Conservation (phyloP, 73 alveolate genomes). For the Paramecium octaurelia region DNA sequence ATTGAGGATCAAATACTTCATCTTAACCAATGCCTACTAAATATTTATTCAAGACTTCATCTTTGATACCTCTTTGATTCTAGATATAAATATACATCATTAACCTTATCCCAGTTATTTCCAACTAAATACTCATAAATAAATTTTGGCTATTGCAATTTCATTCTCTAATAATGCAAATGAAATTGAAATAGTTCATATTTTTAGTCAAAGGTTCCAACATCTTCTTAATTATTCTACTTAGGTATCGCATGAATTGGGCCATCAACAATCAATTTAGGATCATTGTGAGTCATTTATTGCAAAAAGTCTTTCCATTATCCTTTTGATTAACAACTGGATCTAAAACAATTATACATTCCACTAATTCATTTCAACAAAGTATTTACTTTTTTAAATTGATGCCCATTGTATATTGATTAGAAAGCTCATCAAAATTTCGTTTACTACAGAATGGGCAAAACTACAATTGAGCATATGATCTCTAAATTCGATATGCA, state of each 20-base stretch:
- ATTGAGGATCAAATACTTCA: neutral
- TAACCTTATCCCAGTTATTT: neutral
- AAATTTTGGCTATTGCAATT: neutral
- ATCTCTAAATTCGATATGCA: neutral
- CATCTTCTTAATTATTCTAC: neutral
- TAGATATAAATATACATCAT: neutral
- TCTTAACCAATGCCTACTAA: neutral
- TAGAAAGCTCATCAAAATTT: conserved; percentile 66
- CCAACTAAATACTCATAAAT: neutral
- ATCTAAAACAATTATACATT: conserved; percentile 76
- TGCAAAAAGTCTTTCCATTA: neutral
- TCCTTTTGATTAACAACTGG: conserved; percentile 59
- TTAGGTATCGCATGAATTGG: neutral
- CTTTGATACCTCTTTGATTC: conserved; percentile 5
- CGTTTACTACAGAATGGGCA: conserved; percentile 86
- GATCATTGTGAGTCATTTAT: neutral
- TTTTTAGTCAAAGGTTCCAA: neutral
- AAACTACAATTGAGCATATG: conserved; percentile 42
- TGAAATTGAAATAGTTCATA: neutral
- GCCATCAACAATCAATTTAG: neutral
- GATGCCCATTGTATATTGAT: conserved; percentile 68
- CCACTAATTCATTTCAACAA: conserved; percentile 61
- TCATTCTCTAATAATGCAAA: neutral
- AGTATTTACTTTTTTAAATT: neutral
- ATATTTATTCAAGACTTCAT: neutral